Evolutionary conservation across 2,329 filamentous ascomycete species (phyloP), one percentile per base, ranked within the genome.

Genomic region (Colletotrichum coccodes): DNA sequence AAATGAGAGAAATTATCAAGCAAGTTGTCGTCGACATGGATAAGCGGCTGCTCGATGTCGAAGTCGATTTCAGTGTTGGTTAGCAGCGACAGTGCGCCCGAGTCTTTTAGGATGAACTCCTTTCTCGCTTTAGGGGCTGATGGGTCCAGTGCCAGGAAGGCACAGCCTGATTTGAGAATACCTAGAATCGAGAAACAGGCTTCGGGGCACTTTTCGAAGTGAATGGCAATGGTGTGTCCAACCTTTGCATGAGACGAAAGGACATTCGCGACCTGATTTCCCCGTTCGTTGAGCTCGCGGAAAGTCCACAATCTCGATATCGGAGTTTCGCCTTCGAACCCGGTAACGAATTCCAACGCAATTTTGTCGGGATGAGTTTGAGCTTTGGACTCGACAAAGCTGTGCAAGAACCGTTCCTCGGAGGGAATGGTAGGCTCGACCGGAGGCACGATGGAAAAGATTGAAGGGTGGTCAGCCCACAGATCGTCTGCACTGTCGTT

Each of bases 171-270:
- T 77, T 97, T 97, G 36, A 97, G 81, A 61, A 96, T 91, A 1
- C 94, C 94, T 2, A 97, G 82, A 44, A 97, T 94, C 0, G 91
- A 87, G 73, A 96, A 93, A 42, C 93, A 95, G 0, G 94, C 94
- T 75, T 95, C 92, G 0, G 94, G 91, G 70, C 91, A 95, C 76
- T 97, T 97, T 64, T 94, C 90, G 74, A 97, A 97, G 75, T 92
- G 94, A 9, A 95, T 86, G 0, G 90, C 93, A 26, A 97, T 84
- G 5, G 95, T 89, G 30, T 75, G 82, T 0, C 92, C 91, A 0
- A 87, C 82, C 0, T 76, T 70, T 0, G 89, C 85, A 23, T 83
- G 78, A 0, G 77, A 72, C 1, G 82, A 76, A 1, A 97, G 81
- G 14, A 95, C 76, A 60, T 91, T 85, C 0, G 93, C 93, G 18